Percentiles rank a stretch among this genome's conserved stretches.
These are phyloP conservation scores for Lactarius akahatsu DNA, from an alignment of 768 basidiomycete species.

Conservation along the genomic window DNA sequence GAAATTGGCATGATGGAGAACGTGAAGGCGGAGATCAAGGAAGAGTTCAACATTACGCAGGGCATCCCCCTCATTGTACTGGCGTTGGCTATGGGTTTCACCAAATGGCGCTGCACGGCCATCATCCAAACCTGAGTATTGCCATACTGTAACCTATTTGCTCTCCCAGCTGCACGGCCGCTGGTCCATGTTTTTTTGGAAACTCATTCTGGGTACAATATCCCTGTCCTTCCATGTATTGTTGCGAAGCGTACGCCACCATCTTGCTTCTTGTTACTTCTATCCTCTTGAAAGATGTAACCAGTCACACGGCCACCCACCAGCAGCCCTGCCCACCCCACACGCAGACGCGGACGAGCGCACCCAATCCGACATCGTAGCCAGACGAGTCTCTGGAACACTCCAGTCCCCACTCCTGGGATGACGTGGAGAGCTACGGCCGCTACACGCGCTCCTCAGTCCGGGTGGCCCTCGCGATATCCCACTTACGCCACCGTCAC, in stretches of 20 bases:
- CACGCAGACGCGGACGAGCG: background rate
- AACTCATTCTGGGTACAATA: slow-evolving; percentile 36
- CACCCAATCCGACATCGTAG: background rate
- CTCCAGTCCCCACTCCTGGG: background rate
- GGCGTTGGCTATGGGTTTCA: slow-evolving; percentile 35
- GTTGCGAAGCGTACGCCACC: slow-evolving; percentile 34
- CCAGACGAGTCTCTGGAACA: background rate
- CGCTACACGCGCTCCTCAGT: too few species aligned
- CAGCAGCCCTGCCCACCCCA: too few species aligned
- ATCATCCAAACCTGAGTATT: background rate
- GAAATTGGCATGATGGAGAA: slow-evolving; percentile 36
- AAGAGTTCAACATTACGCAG: slow-evolving; percentile 39
- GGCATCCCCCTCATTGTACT: slow-evolving; percentile 37
- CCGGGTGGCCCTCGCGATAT: slow-evolving; percentile 39
- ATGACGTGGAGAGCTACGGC: background rate
- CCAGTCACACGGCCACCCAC: too few species aligned
- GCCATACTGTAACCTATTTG: slow-evolving; percentile 34
- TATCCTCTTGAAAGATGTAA: slow-evolving; percentile 38
- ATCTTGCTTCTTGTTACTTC: slow-evolving; percentile 33
- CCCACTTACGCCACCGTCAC: slow-evolving; percentile 39
- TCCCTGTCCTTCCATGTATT: slow-evolving; percentile 40
- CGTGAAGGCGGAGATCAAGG: slow-evolving; percentile 36
- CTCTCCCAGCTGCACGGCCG: slow-evolving; percentile 37
- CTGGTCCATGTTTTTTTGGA: slow-evolving; percentile 29
- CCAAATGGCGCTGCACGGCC: slow-evolving; percentile 37